These are phyloP conservation scores for Setaria italica DNA, from an alignment of 202 grass and related monocot genomes.

Conservation along the genomic window DNA sequence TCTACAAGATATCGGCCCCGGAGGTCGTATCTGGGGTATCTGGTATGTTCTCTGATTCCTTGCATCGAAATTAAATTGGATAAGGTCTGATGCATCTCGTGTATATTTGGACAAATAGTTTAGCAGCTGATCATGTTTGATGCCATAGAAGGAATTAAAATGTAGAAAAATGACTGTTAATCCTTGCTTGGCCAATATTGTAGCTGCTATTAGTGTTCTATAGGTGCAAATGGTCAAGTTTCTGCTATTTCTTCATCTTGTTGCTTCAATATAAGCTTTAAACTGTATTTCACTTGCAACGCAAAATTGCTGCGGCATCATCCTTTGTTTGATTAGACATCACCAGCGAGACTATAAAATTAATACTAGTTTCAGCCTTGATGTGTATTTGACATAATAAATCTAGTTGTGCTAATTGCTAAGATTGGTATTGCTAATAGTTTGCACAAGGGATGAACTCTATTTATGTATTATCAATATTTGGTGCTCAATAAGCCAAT, in stretches of 20 bases:
- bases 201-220: background rate
- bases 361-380: background rate
- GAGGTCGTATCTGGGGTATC: constrained; percentile 85
- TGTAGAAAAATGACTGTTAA: background rate
- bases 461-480: background rate
- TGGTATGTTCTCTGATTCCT: constrained; percentile 48
- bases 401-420: background rate
- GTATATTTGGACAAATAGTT: background rate
- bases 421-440: background rate
- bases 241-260: background rate
- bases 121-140: background rate
- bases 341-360: background rate
- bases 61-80: background rate
- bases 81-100: background rate
- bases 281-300: constrained; percentile 1
- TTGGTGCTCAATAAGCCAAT: background rate
- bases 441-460: background rate
- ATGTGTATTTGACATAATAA: background rate
- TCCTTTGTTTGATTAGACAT: background rate
- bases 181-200: background rate
- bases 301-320: background rate
- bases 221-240: background rate
- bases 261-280: background rate
- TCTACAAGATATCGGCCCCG: constrained; percentile 88
- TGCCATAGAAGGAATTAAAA: background rate